These are phyloP conservation scores for Russula compacta DNA, from an alignment of 768 basidiomycete genomes.

Conservation along the genomic window DNA sequence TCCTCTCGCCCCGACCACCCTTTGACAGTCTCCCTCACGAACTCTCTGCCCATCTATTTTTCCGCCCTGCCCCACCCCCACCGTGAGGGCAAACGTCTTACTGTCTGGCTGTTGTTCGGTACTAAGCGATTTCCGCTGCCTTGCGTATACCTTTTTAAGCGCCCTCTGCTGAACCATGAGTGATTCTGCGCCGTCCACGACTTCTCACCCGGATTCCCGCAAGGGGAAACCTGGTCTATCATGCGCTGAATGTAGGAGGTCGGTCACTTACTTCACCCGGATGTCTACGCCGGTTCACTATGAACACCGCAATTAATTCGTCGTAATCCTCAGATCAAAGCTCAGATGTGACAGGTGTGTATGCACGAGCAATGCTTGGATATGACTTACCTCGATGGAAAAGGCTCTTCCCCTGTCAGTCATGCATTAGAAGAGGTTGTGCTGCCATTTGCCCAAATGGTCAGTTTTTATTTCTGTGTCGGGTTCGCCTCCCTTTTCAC, in stretches of 20 bases:
- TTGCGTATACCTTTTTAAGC: background rate
- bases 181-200: background rate
- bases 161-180: conserved; percentile 3
- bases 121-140: background rate
- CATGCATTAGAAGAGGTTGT: conserved; percentile 47
- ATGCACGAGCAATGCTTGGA: background rate
- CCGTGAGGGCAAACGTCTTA: background rate
- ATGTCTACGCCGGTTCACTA: background rate
- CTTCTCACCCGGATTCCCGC: conserved; percentile 10
- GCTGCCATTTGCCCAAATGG: conserved; percentile 44
- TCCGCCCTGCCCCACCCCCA: background rate
- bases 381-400: background rate
- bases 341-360: conserved; percentile 42
- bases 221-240: conserved; percentile 34
- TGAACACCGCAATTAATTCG: background rate
- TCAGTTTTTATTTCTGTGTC: conserved; percentile 17
- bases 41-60: background rate
- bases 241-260: conserved; percentile 48
- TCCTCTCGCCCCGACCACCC: background rate
- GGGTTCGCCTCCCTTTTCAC: background rate
- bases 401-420: conserved; percentile 46
- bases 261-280: background rate
- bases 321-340: conserved; percentile 34
- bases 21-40: background rate
- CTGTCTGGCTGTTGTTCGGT: too few species aligned